Percentiles rank a stretch among this genome's conserved stretches.
These are phyloP conservation scores for Leishmania tarentolae DNA, from an alignment of 208 protist genomes.

Conservation along the genomic window DNA sequence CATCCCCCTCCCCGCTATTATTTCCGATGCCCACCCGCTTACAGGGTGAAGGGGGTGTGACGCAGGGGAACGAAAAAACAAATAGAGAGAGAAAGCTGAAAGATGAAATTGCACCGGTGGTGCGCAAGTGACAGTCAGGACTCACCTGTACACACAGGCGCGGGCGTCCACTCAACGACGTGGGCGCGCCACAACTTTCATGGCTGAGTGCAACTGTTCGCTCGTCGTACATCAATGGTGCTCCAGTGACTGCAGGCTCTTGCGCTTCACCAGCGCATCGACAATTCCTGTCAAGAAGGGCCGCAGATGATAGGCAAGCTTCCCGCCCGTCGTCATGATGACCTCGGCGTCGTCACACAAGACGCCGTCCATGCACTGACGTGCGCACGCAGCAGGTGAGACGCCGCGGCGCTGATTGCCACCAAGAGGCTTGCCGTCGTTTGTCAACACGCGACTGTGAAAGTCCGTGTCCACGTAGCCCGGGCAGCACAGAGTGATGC, in stretches of 20 bases:
- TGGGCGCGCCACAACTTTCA: background rate
- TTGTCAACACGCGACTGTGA: conserved; percentile 58
- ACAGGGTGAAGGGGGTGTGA: background rate
- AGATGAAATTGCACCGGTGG: background rate
- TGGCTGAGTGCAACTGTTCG: background rate
- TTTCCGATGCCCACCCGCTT: background rate
- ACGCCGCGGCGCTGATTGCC: conserved; percentile 65
- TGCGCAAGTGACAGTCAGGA: background rate
- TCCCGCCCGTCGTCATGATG: conserved; percentile 69
- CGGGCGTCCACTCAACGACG: background rate
- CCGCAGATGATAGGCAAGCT: conserved; percentile 76
- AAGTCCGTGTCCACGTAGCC: conserved; percentile 89
- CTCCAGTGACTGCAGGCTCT: conserved; percentile 74
- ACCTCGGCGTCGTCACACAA: conserved; percentile 69
- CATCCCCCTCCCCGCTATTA: background rate
- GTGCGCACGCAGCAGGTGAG: conserved; percentile 51
- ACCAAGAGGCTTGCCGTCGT: conserved; percentile 34
- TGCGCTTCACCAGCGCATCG: conserved; percentile 65
- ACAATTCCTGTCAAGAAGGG: conserved; percentile 70
- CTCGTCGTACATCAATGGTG: conserved; percentile 10
- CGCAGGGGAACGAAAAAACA: background rate
- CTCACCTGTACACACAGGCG: background rate
- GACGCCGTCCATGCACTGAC: conserved; percentile 54
- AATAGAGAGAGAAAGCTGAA: background rate
- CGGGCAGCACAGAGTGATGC: conserved; percentile 82